Base-by-base conservation (phyloP, 805 yeast species). In the Hanseniaspora vineae region DNA sequence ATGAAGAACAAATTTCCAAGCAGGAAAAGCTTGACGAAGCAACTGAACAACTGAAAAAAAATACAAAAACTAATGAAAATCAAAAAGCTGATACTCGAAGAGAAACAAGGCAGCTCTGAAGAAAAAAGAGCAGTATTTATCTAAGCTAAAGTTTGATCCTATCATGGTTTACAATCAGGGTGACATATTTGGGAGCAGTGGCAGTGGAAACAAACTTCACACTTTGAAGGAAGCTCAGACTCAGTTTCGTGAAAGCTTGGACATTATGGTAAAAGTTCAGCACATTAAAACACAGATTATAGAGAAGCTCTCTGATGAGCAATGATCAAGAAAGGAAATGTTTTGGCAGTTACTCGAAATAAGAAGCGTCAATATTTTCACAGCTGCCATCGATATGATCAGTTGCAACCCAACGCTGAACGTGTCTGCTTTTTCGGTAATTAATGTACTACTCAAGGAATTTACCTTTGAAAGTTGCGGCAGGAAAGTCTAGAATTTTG, bases 1-100 rank as follows among this genome's bases (percentile, higher is more conserved):
- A 33, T 6, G 32, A 44, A 12, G 48, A 48, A 48, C 15, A 35
- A 33, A 42, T 39, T 40, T 33, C 31, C 39, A 35, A 45, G 42
- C 18, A 32, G 31, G 40, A 44, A 23, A 20, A 42, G 35, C 44
- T 42, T 14, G 20, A 33, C 19, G 46, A 44, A 35, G 31, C 39
- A 29, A 31, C 37, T 20, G 31, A 45, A 35, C n/a, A 19, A n/a
- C 12, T 33, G 15, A 33, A 33, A 33, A 33, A 33, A 33, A 11
- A 33, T 33, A 33, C 14, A 12, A 33, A 13, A 33, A n/a, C 37
- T 33, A n/a, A 33, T 8, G 29, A 4, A 33, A 4, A 3, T 5
- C 15, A 33, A 33, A 4, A 33, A 33, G 3, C 37, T 6, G 37
- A 10, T 11, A 33, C 12, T 12, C 12, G 5, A 33, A 33, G 29